Evolutionary conservation across 1,284 basidiomycete species (phyloP).

Genomic region (Fomes fomentarius): DNA sequence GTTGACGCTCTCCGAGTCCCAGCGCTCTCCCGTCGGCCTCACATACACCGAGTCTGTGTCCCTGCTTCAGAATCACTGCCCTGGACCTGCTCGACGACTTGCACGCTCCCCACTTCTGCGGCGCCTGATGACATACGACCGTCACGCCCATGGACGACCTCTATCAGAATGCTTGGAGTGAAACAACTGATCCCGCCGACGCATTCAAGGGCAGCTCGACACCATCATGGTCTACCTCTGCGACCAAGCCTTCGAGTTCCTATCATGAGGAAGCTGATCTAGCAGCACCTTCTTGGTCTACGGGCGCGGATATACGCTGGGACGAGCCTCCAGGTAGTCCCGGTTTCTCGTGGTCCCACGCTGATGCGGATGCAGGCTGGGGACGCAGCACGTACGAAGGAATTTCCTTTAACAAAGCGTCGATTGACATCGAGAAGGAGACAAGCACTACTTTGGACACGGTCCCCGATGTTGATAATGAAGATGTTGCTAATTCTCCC

Average conservation of each 20-base stretch:
- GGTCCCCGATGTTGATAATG: conserved; percentile 3
- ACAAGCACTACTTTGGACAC: not conserved
- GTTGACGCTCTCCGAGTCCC: not conserved
- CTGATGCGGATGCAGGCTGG: conserved; percentile 33
- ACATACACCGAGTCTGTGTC: conserved; percentile 1
- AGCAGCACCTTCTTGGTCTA: conserved; percentile 55
- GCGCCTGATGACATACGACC: conserved; percentile 18
- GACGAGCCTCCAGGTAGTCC: conserved; percentile 44
- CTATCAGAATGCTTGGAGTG: conserved; percentile 69
- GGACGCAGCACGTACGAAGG: conserved; percentile 39
- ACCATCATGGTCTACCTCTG: conserved; percentile 33
- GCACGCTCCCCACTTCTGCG: conserved; percentile 5
- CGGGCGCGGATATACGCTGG: conserved; percentile 49
- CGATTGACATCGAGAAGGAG: conserved; percentile 13
- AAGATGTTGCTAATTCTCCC: not conserved
- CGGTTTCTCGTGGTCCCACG: conserved; percentile 33
- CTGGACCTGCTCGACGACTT: conserved; percentile 1
- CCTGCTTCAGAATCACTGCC: not conserved
- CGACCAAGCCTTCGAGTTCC: conserved; percentile 22
- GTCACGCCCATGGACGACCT: conserved; percentile 55
- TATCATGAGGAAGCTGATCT: conserved; percentile 53
- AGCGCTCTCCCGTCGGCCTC: not conserved
- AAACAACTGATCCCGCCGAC: conserved; percentile 35
- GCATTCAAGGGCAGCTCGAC: conserved; percentile 17
- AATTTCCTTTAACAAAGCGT: conserved; percentile 36